These are phyloP conservation scores for Boletus barrowsii DNA, from an alignment of 768 basidiomycete species.

Conservation along the genomic window DNA sequence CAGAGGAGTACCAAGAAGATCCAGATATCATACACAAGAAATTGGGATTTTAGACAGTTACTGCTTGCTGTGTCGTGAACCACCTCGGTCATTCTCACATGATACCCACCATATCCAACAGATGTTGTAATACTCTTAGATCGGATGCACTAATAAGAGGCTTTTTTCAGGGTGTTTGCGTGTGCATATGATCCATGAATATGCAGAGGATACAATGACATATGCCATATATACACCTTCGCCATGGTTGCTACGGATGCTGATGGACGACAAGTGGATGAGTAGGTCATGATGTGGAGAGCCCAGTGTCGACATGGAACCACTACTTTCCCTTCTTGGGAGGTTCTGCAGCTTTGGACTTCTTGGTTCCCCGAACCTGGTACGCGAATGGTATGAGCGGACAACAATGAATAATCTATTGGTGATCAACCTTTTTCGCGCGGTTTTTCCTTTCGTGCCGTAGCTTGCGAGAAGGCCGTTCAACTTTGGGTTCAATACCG, in stretches of 20 bases:
- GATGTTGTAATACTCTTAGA: conserved; percentile 34
- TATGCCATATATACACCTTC: conserved; percentile 42
- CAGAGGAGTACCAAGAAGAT: conserved; percentile 99
- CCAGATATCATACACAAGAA: conserved; percentile 98
- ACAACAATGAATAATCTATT: neutral
- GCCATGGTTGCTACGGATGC: conserved; percentile 36
- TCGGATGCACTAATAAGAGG: conserved; percentile 22
- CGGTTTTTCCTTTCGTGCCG: conserved; percentile 99
- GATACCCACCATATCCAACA: conserved; percentile 35
- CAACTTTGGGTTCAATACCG: conserved; percentile 71
- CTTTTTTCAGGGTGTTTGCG: conserved; percentile 14
- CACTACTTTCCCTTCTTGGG: conserved; percentile 89
- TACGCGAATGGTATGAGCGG: conserved; percentile 16
- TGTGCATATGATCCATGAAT: conserved; percentile 29
- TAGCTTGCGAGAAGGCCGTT: conserved; percentile 92
- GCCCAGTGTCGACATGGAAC: conserved; percentile 25
- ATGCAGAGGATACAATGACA: conserved; percentile 29
- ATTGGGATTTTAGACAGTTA: conserved; percentile 61
- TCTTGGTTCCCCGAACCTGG: conserved; percentile 93
- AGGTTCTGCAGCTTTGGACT: conserved; percentile 88
- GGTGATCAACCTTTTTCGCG: conserved; percentile 84
- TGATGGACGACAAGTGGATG: conserved; percentile 29
- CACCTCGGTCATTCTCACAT: conserved; percentile 13
- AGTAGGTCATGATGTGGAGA: conserved; percentile 12
- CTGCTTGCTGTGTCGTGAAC: conserved; percentile 12